A percentile compares a stretch with the other conserved stretches of the same genome.
phyloP scores from a whole-genome alignment of 345 rosid genomes.

The Eucalyptus virginea region DNA sequence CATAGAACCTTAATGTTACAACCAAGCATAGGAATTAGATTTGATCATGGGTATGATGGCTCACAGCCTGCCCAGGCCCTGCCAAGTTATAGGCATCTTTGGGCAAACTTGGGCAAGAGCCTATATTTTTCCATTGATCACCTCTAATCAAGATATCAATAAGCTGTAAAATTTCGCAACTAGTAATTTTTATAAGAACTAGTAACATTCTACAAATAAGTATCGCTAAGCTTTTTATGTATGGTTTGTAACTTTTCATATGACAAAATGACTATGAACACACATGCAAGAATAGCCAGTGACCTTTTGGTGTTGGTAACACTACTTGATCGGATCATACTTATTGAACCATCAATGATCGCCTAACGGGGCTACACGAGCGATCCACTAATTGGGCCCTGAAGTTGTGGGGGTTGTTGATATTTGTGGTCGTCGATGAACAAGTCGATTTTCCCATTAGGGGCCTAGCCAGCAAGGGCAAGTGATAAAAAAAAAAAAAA shows the following conservation, averaged over 20 bases:
- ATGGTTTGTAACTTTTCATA: neutral
- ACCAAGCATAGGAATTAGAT: neutral
- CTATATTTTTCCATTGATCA: neutral
- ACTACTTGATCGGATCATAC: neutral
- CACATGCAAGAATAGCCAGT: neutral
- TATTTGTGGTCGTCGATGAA: neutral
- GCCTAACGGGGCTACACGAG: neutral
- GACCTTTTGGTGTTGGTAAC: neutral
- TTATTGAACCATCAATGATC: neutral
- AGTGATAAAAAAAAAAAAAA: neutral
- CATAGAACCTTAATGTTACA: neutral
- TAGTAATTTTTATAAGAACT: neutral
- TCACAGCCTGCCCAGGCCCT: rapidly evolving
- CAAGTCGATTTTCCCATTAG: neutral
- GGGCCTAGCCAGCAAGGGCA: neutral
- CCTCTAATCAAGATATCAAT: neutral
- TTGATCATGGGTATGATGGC: neutral
- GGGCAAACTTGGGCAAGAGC: neutral
- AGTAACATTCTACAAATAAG: neutral
- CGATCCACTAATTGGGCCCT: neutral
- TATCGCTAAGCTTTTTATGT: neutral
- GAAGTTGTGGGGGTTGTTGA: neutral
- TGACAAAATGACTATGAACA: neutral
- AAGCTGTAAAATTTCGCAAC: neutral
- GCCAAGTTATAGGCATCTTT: neutral